These are phyloP conservation scores for Dovyalis caffra DNA, from an alignment of 345 rosid species.

Conservation along the genomic window DNA sequence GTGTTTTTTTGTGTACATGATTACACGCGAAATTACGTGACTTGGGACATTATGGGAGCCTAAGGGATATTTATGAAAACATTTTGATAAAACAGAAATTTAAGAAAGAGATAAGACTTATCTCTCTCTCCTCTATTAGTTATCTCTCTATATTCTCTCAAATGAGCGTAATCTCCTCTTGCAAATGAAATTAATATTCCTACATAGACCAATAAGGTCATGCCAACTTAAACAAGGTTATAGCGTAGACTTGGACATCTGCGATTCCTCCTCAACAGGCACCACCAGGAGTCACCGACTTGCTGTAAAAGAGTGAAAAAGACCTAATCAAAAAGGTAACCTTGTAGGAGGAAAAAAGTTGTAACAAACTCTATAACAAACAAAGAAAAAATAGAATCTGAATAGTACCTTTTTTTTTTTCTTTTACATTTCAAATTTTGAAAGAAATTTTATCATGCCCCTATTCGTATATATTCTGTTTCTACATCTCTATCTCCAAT, in stretches of 20 bases:
- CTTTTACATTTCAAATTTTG: not conserved
- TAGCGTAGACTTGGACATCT: too few species aligned
- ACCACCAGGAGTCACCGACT: too few species aligned
- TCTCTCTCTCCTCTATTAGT: not conserved
- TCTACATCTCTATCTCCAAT: not conserved
- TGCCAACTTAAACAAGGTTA: too few species aligned
- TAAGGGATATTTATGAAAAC: not conserved
- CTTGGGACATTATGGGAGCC: not conserved
- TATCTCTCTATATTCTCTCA: not conserved
- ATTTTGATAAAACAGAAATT: not conserved
- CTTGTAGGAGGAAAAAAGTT: not conserved
- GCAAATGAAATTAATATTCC: too few species aligned
- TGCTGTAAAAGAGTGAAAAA: not conserved
- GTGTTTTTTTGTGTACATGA: not conserved
- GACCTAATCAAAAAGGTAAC: not conserved
- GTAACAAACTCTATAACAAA: not conserved
- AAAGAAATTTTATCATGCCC: not conserved
- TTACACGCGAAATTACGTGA: not conserved
- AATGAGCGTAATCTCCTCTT: too few species aligned
- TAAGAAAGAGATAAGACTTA: not conserved
- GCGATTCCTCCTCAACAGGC: too few species aligned
- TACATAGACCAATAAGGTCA: too few species aligned
- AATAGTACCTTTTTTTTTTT: not conserved
- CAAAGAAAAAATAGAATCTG: not conserved
- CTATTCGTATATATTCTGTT: conserved; percentile 1